Evolutionary conservation across 345 rosid species (phyloP), one percentile per base, ranked within the genome.

Genomic region (Arabis alpina): DNA sequence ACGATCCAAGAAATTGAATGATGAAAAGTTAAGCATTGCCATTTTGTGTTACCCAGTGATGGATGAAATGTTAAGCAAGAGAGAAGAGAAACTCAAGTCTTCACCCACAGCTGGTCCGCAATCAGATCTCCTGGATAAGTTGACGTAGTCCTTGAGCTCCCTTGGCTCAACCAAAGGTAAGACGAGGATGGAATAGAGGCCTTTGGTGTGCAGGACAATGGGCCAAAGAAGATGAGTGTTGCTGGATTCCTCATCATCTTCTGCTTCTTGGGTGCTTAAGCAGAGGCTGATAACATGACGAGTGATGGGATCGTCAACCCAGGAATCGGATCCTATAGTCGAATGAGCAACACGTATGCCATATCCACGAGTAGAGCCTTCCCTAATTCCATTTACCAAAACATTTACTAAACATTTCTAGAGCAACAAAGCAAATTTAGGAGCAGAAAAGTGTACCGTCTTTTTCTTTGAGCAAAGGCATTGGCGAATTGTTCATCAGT

Each of bases 281-380:
- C 65, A 57, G 54, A 93, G 83, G 66, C 97, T 80, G 73, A 93
- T 81, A 16, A 93, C 54, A 68, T 93, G 95, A 12, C 89, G 94
- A 7, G 86, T 82, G 67, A 91, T 88, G 10, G 97, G 96, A 70
- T 93, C 98, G 78, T 93, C 98, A 48, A 93, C 85, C 98, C 97
- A 91, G 1, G 98, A 86, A 78, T 93, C 98, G 2, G 90, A 91
- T 34, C 97, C 96, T 78, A 79, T 62, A 3, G 72, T 76, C 9
- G 96, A 93, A 68, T 89, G 93, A 32, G 80, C 48, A 30, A 89
- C 82, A 2, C 95, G 88, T 15, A 93, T 60, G 36, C 97, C 97
- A 69, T 80, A 88, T 27, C 97, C 96, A 47, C 84, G 82, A 25
- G 75, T 49, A 36, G 98, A 91, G 51, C 96, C 97, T 74, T 93